These are phyloP conservation scores for Zasmidium citrigriseum DNA, from an alignment of 2,329 filamentous ascomycete genomes.

Conservation along the genomic window DNA sequence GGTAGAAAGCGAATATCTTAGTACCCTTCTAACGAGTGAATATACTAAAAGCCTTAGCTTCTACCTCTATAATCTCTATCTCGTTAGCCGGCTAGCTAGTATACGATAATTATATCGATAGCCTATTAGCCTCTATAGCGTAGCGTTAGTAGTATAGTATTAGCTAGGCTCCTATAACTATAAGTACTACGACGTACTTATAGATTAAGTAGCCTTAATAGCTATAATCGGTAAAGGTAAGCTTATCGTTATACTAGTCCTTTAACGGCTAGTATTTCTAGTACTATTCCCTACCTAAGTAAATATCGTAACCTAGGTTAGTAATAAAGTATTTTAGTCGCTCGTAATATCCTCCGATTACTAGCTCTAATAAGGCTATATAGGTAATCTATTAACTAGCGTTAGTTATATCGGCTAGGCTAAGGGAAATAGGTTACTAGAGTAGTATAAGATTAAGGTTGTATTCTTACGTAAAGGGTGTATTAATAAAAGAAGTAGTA, in stretches of 20 bases:
- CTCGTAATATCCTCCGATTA: not conserved
- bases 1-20: not conserved
- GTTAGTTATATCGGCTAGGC: not conserved
- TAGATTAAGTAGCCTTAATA: not conserved
- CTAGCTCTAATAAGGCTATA: not conserved
- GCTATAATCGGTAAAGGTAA: not conserved
- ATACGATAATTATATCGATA: not conserved
- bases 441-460: not conserved
- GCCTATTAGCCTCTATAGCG: not conserved
- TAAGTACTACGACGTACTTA: too few species aligned
- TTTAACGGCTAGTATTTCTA: not conserved
- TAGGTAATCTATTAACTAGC: conserved; percentile 1
- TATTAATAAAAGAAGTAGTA: not conserved
- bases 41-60: too few species aligned
- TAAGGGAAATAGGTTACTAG: not conserved
- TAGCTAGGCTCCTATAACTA: too few species aligned
- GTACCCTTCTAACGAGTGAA: not conserved
- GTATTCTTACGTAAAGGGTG: not conserved
- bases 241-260: not conserved
- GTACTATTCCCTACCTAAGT: not conserved
- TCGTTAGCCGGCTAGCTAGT: not conserved
- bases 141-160: not conserved
- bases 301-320: not conserved
- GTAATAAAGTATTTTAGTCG: not conserved
- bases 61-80: too few species aligned